Evolutionary conservation across 2,329 filamentous ascomycete species (phyloP), one percentile per base, ranked within the genome.

Genomic region (Cordyceps sp.): DNA sequence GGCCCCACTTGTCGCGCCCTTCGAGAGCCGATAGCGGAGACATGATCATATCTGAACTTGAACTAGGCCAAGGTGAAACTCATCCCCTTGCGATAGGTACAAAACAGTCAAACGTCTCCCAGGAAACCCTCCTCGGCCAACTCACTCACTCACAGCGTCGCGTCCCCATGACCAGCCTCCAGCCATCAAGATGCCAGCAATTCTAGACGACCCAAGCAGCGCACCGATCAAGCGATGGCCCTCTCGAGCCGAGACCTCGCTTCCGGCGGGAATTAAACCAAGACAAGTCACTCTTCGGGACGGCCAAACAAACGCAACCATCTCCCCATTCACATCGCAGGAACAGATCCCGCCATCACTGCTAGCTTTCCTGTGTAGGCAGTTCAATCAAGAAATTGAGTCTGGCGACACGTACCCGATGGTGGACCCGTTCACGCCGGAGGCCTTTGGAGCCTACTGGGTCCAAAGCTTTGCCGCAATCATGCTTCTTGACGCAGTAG

Each of bases 341-440:
- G 62, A 72, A 34, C 71, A 85, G 48, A 76, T 92, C 12, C 85
- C 85, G 3, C 59, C 64, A 25, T 75, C 77, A 4, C 62, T 93
- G 35, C 62, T 88, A 23, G 65, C 66, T 25, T 90, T 90, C 48
- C 69, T 93, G 29, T 80, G 72, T 43, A 78, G 83, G 46, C 78
- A 90, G 57, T 68, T 93, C 45, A 88, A 86, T 52, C 78, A 81
- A 54, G 85, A 93, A 54, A 90, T 93, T 46, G 82, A 90, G 48
- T 81, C 82, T 53, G 85, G 85, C 35, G 83, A 93, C 52, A 92
- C 84, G 1, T 93, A 93, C 53, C 83, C 84, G 15, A 86, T 92
- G 79, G 72, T 78, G 43, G 76, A 86, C 32, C 64, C 75, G 15
- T 72, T 93, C 56, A 62, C 77, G 4, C 59, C 78, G 13, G 73